phyloP scores from a whole-genome alignment of 352 stramenopile genomes.

The Pythium pyrilobum region DNA sequence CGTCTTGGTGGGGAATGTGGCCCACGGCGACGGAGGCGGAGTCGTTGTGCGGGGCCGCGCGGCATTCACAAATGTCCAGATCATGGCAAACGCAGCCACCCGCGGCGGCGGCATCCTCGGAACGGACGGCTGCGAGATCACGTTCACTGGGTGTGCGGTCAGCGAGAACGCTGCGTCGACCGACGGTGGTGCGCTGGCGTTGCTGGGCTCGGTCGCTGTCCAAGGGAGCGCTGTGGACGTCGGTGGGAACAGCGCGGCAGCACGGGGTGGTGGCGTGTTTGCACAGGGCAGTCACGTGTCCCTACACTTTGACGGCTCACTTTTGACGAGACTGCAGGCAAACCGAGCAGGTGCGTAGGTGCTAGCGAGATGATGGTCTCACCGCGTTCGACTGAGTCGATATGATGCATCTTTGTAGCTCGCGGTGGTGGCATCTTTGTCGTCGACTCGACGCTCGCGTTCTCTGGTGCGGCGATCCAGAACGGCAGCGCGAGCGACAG shows the following conservation, averaged over 20 bases:
- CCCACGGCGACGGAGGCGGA: conserved; percentile 23
- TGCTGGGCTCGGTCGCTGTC: background rate
- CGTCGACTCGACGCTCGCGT: background rate
- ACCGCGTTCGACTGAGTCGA: no score
- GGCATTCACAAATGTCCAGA: background rate
- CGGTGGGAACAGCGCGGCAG: conserved; percentile 1
- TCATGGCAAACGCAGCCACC: background rate
- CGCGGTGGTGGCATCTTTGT: conserved; percentile 3
- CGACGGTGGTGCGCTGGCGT: conserved; percentile 2
- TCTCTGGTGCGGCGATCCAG: background rate
- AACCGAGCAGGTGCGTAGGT: conserved; percentile 18
- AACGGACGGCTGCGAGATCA: background rate
- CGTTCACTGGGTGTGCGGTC: background rate
- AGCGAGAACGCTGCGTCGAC: background rate
- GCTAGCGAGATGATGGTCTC: no score
- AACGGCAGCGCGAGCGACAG: background rate
- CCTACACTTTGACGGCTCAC: background rate
- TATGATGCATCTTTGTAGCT: no score
- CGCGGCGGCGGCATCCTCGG: conserved; percentile 1
- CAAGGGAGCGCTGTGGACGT: background rate
- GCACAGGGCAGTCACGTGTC: conserved; percentile 13
- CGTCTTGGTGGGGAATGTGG: background rate
- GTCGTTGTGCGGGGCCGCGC: background rate
- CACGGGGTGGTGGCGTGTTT: conserved; percentile 25
- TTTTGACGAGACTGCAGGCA: background rate